Conservation (phyloP, 179 eudicot species). For the Drosera spatulata region DNA sequence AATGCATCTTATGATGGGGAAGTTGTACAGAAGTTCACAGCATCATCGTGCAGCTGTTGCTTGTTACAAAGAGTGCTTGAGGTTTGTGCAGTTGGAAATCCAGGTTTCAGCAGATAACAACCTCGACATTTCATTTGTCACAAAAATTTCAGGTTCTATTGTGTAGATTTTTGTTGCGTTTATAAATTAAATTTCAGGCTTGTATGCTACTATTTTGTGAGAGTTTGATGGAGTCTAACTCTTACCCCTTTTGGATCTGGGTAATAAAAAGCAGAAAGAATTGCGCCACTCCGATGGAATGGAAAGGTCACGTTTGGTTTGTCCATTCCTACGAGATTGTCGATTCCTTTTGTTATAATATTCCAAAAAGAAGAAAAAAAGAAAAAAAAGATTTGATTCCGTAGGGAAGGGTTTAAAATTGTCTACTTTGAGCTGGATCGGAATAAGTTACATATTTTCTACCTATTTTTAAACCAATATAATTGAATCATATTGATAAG, state of each 20-base stretch:
- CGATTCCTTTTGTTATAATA: too few relatives aligned
- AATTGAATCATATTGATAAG: too few relatives aligned
- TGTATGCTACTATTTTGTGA: not conserved
- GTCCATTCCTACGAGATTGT: too few relatives aligned
- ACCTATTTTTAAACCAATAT: too few relatives aligned
- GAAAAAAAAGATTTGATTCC: too few relatives aligned
- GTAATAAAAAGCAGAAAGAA: too few relatives aligned
- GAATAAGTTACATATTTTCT: too few relatives aligned
- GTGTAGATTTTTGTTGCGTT: not conserved
- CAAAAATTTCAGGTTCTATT: not conserved
- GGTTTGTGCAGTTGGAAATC: slow-evolving; percentile 34
- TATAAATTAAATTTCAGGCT: not conserved
- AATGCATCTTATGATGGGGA: slow-evolving; percentile 87
- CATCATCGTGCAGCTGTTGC: slow-evolving; percentile 76
- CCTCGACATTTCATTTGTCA: not conserved
- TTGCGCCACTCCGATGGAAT: too few relatives aligned
- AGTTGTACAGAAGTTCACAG: slow-evolving; percentile 67
- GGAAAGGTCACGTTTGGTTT: too few relatives aligned
- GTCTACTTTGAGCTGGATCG: too few relatives aligned
- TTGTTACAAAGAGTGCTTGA: slow-evolving; percentile 86
- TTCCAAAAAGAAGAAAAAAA: too few relatives aligned
- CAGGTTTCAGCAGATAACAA: slow-evolving; percentile 8
- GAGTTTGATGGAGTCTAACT: not conserved
- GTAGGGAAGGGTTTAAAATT: too few relatives aligned
- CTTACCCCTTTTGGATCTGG: not conserved